These are phyloP conservation scores for Aspergillus sergii DNA, from an alignment of 2,329 filamentous ascomycete genomes.

Conservation along the genomic window DNA sequence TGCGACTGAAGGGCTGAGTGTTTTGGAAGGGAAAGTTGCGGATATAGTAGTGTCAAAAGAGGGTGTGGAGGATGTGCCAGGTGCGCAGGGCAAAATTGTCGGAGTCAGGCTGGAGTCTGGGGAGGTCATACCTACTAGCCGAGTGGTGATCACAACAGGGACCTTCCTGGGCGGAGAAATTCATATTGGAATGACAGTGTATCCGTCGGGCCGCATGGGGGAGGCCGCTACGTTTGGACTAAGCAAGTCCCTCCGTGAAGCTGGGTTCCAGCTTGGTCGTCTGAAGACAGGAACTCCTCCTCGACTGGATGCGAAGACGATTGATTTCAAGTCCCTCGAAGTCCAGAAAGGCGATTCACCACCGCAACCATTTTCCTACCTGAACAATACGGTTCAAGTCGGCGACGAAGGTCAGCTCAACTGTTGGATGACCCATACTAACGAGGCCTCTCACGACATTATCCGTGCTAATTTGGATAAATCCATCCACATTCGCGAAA, in stretches of 20 bases:
- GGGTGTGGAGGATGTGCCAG: conserved; percentile 48
- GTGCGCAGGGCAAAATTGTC: conserved; percentile 70
- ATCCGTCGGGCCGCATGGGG: conserved; percentile 86
- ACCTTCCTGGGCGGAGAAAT: conserved; percentile 96
- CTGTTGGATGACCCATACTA: conserved; percentile 89
- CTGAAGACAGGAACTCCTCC: conserved; percentile 96
- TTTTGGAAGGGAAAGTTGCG: conserved; percentile 84
- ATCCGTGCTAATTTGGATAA: conserved; percentile 90
- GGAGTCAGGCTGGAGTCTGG: conserved; percentile 88
- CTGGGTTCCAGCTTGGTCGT: conserved; percentile 85
- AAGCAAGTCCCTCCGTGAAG: conserved; percentile 84
- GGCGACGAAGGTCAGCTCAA: conserved; percentile 70
- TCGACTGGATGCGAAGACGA: conserved; percentile 76
- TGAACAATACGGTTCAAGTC: conserved; percentile 78
- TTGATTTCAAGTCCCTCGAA: conserved; percentile 74
- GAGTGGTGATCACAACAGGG: conserved; percentile 92
- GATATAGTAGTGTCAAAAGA: conserved; percentile 79
- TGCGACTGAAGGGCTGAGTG: conserved; percentile 74
- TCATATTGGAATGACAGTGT: conserved; percentile 84
- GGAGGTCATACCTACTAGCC: conserved; percentile 74
- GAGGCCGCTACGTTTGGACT: conserved; percentile 91
- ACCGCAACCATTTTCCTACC: conserved; percentile 86
- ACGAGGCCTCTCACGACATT: conserved; percentile 77
- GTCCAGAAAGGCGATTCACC: conserved; percentile 80
- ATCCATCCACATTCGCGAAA: conserved; percentile 93